Evolutionary conservation across 768 basidiomycete genomes (phyloP).

Genomic region (Tulasnella sp.): DNA sequence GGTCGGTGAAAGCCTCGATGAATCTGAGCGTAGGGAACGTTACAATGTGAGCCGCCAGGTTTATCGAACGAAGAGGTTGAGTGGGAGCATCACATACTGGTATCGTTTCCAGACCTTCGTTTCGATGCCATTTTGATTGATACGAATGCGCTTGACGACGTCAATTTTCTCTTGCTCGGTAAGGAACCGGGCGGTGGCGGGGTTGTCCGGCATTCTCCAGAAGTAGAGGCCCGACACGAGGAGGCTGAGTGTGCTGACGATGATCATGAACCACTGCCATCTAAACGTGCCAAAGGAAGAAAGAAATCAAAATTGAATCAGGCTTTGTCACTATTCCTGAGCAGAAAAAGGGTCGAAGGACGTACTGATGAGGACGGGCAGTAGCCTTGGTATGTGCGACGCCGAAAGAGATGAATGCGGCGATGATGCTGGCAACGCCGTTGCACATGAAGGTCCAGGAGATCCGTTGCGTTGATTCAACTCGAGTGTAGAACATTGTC

Average conservation of each 20-base stretch:
- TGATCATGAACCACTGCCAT: constrained; percentile 37
- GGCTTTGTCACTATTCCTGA: no score
- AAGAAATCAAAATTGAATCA: no score
- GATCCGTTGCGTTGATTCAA: constrained; percentile 29
- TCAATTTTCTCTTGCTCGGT: constrained; percentile 56
- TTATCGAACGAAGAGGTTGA: no score
- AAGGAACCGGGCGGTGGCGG: constrained; percentile 71
- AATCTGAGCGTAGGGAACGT: constrained; percentile 27
- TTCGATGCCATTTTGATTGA: constrained; percentile 77
- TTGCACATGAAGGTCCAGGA: constrained; percentile 34
- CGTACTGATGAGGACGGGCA: constrained; percentile 18
- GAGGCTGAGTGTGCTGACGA: constrained; percentile 30
- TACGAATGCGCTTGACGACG: constrained; percentile 63
- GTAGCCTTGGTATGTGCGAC: constrained; percentile 25
- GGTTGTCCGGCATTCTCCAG: constrained; percentile 66
- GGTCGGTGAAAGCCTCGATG: constrained; percentile 31
- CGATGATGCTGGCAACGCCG: constrained; percentile 29
- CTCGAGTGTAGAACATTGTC: constrained; percentile 31
- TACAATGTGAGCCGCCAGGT: no score
- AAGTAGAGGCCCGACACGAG: constrained; percentile 33
- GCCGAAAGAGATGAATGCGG: constrained; percentile 30
- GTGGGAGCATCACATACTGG: constrained; percentile 46
- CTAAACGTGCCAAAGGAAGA: no score
- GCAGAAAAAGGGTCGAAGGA: no score
- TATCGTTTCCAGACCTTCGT: constrained; percentile 75